phyloP scores from a whole-genome alignment of 768 basidiomycete species.

The Kwoniella sp. region DNA sequence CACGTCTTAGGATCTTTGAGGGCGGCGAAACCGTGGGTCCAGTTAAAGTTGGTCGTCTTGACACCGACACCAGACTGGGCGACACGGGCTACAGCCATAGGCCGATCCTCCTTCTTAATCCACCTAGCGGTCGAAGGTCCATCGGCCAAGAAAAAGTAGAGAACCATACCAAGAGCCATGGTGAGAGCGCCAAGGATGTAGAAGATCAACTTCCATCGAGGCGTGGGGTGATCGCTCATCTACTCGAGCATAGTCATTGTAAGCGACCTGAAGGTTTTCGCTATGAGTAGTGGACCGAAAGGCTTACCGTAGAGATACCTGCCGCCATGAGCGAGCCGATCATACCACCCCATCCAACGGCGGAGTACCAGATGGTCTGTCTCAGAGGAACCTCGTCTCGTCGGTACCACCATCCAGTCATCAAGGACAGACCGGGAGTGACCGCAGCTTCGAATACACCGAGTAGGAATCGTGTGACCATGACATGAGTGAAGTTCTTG shows the following conservation, averaged over 20 bases:
- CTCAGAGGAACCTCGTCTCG: slow-evolving; percentile 50
- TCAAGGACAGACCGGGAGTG: slow-evolving; percentile 54
- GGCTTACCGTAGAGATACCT: slow-evolving; percentile 44
- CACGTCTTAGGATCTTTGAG: slow-evolving; percentile 47
- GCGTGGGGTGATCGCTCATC: slow-evolving; percentile 30
- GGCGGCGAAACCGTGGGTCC: slow-evolving; percentile 46
- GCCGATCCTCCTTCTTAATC: slow-evolving; percentile 48
- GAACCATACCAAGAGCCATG: slow-evolving; percentile 46
- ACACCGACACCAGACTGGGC: slow-evolving; percentile 52
- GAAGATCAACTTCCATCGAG: slow-evolving; percentile 50
- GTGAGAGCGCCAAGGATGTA: slow-evolving; percentile 54
- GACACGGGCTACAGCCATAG: slow-evolving; percentile 54
- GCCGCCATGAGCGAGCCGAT: slow-evolving; percentile 56
- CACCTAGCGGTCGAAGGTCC: slow-evolving; percentile 53
- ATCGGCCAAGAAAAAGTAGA: slow-evolving; percentile 56
- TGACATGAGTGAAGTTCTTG: slow-evolving; percentile 49
- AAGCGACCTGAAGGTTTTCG: neutral
- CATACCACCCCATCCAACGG: slow-evolving; percentile 56
- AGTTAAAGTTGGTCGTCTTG: slow-evolving; percentile 53
- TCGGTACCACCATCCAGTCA: slow-evolving; percentile 55
- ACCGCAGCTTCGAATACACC: slow-evolving; percentile 55
- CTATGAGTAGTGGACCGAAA: neutral
- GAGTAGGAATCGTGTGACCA: slow-evolving; percentile 55
- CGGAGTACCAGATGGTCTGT: slow-evolving; percentile 56
- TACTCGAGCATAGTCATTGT: neutral